Base-by-base conservation (phyloP, 768 basidiomycete species). In the Tremella yokohamensis region DNA sequence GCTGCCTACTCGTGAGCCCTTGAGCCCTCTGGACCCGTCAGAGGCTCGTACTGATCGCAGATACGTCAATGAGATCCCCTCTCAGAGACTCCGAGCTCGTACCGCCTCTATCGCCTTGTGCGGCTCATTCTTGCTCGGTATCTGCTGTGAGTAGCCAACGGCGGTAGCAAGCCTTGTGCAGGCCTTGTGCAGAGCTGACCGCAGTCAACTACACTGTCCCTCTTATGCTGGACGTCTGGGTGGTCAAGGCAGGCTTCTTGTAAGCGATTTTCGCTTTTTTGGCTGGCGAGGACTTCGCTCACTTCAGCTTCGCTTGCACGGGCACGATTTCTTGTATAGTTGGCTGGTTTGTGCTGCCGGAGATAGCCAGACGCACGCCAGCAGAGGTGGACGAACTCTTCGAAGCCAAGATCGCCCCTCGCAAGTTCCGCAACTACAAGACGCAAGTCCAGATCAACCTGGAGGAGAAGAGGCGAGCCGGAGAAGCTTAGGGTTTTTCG, bases 361-460 rank as follows among this genome's bases (percentile, higher is more conserved):
- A 68, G 48, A 44, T 11, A 22, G 29, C 38, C 6, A 13, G 49
- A 15, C 40, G 66, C 40, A 49, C 12, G 15, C 57, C 63, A 15
- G 66, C 66, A 3, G 66, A 68, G 49, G 58, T 68, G 42, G 38
- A 68, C 18, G 66, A 68, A 48, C 24, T 68, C 42, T 62, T 61
- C 42, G 60, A 61, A 24, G 39, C 26, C 24, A 38, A 38, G 24
- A 25, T 62, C 22, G 13, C 40, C 15, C 60, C 56, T 2, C 25
- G 56, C 12, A 62, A 57, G 52, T 62, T 57, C 29, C 24, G 47
- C 11, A 48, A 40, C 13, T 53, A 62, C 52, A 42, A 49, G 2
- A 62, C 60, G 29, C 24, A 62, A 15, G 60, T 62, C 3, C 60
- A 62, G 52, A 52, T 16, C 22, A 40, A 40, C 19, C 37, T 54